Percentiles rank a stretch among this genome's conserved stretches.
phyloP scores from a whole-genome alignment of 1,139 yeast species.

The Candida mesenterica region DNA sequence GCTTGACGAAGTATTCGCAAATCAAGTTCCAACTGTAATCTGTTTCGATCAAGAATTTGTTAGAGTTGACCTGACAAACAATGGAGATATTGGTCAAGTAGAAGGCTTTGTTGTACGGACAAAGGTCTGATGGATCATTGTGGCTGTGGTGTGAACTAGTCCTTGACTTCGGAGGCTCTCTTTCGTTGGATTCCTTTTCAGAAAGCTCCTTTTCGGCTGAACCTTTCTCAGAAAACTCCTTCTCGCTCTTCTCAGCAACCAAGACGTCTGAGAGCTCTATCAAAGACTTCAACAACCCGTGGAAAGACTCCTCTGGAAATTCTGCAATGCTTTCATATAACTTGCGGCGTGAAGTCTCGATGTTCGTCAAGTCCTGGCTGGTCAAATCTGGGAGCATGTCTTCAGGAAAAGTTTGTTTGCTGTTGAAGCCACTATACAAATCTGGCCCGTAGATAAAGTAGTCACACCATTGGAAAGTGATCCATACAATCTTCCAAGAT shows the following conservation, averaged over 20 bases:
- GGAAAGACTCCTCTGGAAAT: slow-evolving; percentile 51
- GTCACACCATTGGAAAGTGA: slow-evolving; percentile 75
- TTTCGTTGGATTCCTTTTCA: neutral
- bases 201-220: slow-evolving; percentile 2
- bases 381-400: slow-evolving; percentile 26
- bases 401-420: slow-evolving; percentile 17
- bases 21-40: slow-evolving; percentile 48
- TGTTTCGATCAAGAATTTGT: slow-evolving; percentile 43
- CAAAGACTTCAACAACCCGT: slow-evolving; percentile 43
- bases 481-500: slow-evolving; percentile 70
- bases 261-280: slow-evolving; percentile 40
- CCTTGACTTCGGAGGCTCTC: no score
- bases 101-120: slow-evolving; percentile 44
- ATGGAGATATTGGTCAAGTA: slow-evolving; percentile 41
- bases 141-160: no score
- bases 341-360: slow-evolving; percentile 57
- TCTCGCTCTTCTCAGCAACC: slow-evolving; percentile 4
- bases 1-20: slow-evolving; percentile 40
- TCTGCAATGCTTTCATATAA: slow-evolving; percentile 60
- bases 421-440: slow-evolving; percentile 28
- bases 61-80: slow-evolving; percentile 49
- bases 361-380: slow-evolving; percentile 47
- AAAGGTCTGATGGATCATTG: no score
- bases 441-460: slow-evolving; percentile 65
- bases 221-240: no score